Base-by-base conservation (phyloP, 345 rosid species). In the Capsella bursapastoris region DNA sequence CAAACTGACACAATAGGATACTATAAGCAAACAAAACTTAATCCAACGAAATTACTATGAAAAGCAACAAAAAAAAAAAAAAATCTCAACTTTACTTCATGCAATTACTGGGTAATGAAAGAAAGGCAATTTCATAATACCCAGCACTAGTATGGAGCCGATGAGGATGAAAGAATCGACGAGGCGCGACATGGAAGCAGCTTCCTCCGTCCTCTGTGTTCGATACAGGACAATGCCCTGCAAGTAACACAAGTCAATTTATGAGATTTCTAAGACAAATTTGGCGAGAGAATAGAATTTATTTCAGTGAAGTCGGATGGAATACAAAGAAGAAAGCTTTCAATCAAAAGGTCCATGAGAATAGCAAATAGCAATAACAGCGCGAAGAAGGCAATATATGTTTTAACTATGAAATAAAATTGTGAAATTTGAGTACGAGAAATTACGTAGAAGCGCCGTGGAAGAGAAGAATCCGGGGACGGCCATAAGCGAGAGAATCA, bases 401-500 rank as follows among this genome's bases (percentile, higher is more conserved):
- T 38, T 38, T 12, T 8, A 0, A n/a, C n/a, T n/a, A n/a, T n/a
- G n/a, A n/a, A n/a, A n/a, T 2, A 38, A 38, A 38, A 8, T 38
- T 10, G 12, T 38, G 41, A 8, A 8, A 38, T 38, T 2, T 38
- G 12, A 38, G 41, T 8, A 8, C 8, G 41, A 38, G 55, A 52
- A 61, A 73, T 77, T 85, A 88, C 96, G 71, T 27, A 79, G 75
- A 51, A 85, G 59, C 76, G 85, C 60, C 47, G 86, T 35, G 60
- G 89, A 81, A 72, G 86, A 83, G 80, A 81, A 77, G 81, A 83
- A 73, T 49, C 76, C 87, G 73, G 91, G 86, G 51, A 80, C 86
- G 77, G 90, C 91, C 83, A 87, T 73, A 80, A 86, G 79, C 37
- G 90, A 79, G 34, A 82, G 83, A 68, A 73, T 85, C 85, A 74